phyloP scores from a whole-genome alignment of 257 asterid genomes.

The Ilex aquifolium region DNA sequence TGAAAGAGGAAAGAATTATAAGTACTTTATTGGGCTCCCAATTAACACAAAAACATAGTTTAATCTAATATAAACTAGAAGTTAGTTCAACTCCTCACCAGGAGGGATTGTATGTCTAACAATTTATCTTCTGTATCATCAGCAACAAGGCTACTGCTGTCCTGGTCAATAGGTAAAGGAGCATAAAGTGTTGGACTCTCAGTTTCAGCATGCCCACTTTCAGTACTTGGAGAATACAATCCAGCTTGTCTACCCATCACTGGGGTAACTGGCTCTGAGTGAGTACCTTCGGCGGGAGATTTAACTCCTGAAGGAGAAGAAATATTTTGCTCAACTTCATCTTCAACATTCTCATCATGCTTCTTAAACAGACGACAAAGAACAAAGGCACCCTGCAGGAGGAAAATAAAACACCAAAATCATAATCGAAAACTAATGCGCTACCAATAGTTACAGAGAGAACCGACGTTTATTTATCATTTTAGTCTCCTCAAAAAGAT shows the following conservation, averaged over 20 bases:
- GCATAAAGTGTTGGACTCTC: slow-evolving; percentile 4
- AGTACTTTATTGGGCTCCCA: too few relatives aligned
- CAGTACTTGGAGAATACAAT: slow-evolving; percentile 20
- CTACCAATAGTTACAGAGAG: too few relatives aligned
- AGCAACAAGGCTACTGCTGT: background rate
- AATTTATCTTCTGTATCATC: background rate
- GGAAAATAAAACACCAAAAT: background rate
- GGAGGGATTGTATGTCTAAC: background rate
- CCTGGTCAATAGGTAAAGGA: too few relatives aligned
- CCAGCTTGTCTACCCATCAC: slow-evolving; percentile 8
- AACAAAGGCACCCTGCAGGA: slow-evolving; percentile 67
- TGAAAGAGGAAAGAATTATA: background rate
- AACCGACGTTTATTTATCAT: too few relatives aligned
- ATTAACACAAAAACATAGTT: too few relatives aligned
- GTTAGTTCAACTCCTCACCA: background rate
- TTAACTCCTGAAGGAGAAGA: slow-evolving; percentile 37
- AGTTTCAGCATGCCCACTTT: slow-evolving; percentile 21
- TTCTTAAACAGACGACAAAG: slow-evolving; percentile 86
- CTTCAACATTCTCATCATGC: slow-evolving; percentile 17
- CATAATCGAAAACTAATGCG: too few relatives aligned
- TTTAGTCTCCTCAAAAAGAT: too few relatives aligned
- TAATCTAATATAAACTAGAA: background rate
- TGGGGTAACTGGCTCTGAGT: slow-evolving; percentile 41
- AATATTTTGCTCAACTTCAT: background rate
- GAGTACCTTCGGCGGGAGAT: slow-evolving; percentile 48